These are phyloP conservation scores for Didymella arachidicola DNA, from an alignment of 2,329 filamentous ascomycete genomes.

Conservation along the genomic window DNA sequence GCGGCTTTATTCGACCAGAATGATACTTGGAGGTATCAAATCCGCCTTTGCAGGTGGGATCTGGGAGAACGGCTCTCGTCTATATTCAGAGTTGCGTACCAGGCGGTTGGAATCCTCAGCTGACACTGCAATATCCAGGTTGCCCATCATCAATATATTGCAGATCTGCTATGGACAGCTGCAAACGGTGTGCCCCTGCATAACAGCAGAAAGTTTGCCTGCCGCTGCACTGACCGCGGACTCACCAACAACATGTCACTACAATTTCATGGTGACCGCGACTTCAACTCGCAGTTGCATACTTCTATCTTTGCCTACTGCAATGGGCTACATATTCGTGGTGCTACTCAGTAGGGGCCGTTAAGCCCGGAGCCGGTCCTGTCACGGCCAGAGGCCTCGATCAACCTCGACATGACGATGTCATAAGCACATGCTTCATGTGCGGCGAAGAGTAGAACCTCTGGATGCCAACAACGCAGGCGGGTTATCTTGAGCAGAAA, in stretches of 20 bases:
- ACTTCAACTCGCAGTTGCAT: not conserved
- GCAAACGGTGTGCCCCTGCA: conserved; percentile 18
- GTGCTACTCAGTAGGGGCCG: conserved; percentile 9
- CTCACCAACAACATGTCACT: conserved; percentile 1
- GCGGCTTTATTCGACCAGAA: conserved; percentile 11
- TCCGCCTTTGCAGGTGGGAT: conserved; percentile 24
- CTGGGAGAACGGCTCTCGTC: conserved; percentile 31
- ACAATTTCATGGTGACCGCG: not conserved
- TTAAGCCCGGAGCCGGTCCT: conserved; percentile 5
- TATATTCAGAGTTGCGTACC: conserved; percentile 30
- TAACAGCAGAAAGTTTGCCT: conserved; percentile 15
- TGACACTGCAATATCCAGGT: conserved; percentile 9
- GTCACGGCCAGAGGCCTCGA: conserved; percentile 4
- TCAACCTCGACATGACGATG: conserved; percentile 10
- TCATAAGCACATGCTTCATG: conserved; percentile 17
- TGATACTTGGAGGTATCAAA: conserved; percentile 20
- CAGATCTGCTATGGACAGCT: conserved; percentile 19
- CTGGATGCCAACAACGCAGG: conserved; percentile 1
- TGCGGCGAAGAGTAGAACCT: conserved; percentile 2
- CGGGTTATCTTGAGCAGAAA: not conserved
- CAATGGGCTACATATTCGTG: conserved; percentile 10
- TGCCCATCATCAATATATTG: conserved; percentile 19
- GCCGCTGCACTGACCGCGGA: conserved; percentile 1
- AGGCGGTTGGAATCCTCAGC: conserved; percentile 33
- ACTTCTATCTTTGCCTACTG: conserved; percentile 6